phyloP scores from a whole-genome alignment of 2,329 filamentous ascomycete species.

The Penicillium sp. region DNA sequence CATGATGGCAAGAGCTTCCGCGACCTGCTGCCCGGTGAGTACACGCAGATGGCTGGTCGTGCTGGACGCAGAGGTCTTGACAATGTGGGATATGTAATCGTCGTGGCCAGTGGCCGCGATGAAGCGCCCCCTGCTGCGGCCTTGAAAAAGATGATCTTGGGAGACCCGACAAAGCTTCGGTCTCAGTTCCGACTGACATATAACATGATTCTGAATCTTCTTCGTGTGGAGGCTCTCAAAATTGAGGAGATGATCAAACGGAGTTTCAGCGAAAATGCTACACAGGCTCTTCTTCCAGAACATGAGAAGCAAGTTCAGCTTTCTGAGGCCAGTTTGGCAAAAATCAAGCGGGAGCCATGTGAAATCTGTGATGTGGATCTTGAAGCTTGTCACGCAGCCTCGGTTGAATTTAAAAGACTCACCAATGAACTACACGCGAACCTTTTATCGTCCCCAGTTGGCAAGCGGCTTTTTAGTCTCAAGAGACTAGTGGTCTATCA shows the following conservation, averaged over 20 bases:
- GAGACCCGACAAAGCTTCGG: slow-evolving; percentile 89
- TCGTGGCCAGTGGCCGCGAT: slow-evolving; percentile 78
- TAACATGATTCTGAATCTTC: slow-evolving; percentile 97
- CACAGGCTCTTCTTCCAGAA: slow-evolving; percentile 89
- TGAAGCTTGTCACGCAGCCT: slow-evolving; percentile 78
- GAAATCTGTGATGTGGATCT: slow-evolving; percentile 79
- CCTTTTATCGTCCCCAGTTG: slow-evolving; percentile 78
- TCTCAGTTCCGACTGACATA: slow-evolving; percentile 98
- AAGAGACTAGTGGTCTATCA: slow-evolving; percentile 83
- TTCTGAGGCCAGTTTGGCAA: slow-evolving; percentile 87
- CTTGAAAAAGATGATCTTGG: slow-evolving; percentile 90
- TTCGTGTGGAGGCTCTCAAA: slow-evolving; percentile 93
- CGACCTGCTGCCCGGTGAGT: slow-evolving; percentile 90
- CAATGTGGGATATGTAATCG: slow-evolving; percentile 89
- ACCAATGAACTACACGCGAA: slow-evolving; percentile 79
- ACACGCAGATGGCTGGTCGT: slow-evolving; percentile 97
- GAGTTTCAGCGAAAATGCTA: slow-evolving; percentile 97
- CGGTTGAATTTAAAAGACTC: slow-evolving; percentile 78
- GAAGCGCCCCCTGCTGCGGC: slow-evolving; percentile 86
- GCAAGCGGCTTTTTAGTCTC: slow-evolving; percentile 75
- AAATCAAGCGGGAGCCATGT: slow-evolving; percentile 85
- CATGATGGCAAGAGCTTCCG: slow-evolving; percentile 92
- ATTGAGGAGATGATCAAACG: slow-evolving; percentile 99
- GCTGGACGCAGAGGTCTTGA: slow-evolving; percentile 92
- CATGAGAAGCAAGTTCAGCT: slow-evolving; percentile 93